phyloP scores from a whole-genome alignment of 2,329 filamentous ascomycete genomes.

The Trichoderma guizhouense region DNA sequence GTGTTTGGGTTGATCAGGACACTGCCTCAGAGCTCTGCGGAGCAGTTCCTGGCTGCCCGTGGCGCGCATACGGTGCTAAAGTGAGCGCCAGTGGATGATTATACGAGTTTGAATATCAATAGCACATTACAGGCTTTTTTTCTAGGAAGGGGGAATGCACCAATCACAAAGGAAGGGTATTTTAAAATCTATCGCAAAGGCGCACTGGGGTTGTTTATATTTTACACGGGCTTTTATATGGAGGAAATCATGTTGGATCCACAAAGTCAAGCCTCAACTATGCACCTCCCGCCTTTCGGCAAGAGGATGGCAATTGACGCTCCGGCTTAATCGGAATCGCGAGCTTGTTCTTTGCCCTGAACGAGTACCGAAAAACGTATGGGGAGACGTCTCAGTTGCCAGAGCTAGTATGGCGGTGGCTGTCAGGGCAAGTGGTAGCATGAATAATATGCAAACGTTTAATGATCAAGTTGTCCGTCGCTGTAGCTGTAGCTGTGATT shows the following conservation, averaged over 20 bases:
- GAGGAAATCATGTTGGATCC: constrained; percentile 63
- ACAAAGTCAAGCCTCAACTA: constrained; percentile 97
- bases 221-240: neutral
- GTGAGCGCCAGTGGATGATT: constrained; percentile 43
- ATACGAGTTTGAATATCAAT: neutral
- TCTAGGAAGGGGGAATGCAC: neutral
- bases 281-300: constrained; percentile 76
- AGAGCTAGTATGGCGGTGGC: constrained; percentile 45
- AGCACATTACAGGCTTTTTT: neutral
- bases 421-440: constrained; percentile 48
- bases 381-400: constrained; percentile 61
- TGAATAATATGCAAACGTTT: constrained; percentile 12
- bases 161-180: neutral
- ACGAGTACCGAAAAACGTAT: constrained; percentile 80
- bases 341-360: constrained; percentile 70
- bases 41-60: constrained; percentile 84
- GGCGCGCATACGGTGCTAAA: constrained; percentile 93
- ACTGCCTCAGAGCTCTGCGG: constrained; percentile 76
- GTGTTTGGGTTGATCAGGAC: constrained; percentile 80
- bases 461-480: neutral
- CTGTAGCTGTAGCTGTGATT: neutral
- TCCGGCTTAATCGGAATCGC: constrained; percentile 99
- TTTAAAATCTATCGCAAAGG: neutral
- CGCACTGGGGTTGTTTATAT: neutral
- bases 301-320: constrained; percentile 79